Conservation (phyloP, 2,329 filamentous ascomycete genomes). For the Fusarium annulatum region DNA sequence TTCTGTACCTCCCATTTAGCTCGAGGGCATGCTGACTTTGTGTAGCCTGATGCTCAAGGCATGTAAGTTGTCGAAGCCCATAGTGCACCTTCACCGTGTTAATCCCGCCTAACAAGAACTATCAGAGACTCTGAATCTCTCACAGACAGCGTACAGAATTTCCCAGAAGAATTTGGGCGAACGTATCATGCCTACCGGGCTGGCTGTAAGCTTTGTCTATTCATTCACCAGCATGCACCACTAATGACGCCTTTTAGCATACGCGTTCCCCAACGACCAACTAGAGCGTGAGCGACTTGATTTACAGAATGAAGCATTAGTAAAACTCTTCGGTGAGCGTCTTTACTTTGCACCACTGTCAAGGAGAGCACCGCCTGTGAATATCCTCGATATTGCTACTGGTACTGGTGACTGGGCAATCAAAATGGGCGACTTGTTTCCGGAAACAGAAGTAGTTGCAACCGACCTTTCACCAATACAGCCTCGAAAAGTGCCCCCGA, state of each 20-base stretch:
- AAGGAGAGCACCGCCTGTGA: conserved; percentile 48
- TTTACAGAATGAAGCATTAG: conserved; percentile 53
- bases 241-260: conserved; percentile 49
- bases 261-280: conserved; percentile 59
- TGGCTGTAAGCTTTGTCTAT: conserved; percentile 54
- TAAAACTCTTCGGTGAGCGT: conserved; percentile 52
- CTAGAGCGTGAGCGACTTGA: conserved; percentile 56
- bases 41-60: conserved; percentile 38
- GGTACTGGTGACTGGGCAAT: conserved; percentile 71
- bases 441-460: conserved; percentile 67
- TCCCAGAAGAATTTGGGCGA: conserved; percentile 57
- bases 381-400: conserved; percentile 58
- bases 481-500: conserved; percentile 73
- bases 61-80: conserved; percentile 34
- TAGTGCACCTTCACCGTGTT: not conserved
- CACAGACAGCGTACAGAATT: conserved; percentile 55
- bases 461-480: conserved; percentile 77
- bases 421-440: conserved; percentile 72
- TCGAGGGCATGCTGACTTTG: conserved; percentile 28
- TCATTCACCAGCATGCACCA: not conserved
- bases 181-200: conserved; percentile 61
- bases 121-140: conserved; percentile 51
- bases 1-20: not conserved
- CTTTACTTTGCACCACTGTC: conserved; percentile 59
- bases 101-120: conserved; percentile 26